Conservation (phyloP, 2,329 filamentous ascomycete genomes). For the Phaeoacremonium minimum region DNA sequence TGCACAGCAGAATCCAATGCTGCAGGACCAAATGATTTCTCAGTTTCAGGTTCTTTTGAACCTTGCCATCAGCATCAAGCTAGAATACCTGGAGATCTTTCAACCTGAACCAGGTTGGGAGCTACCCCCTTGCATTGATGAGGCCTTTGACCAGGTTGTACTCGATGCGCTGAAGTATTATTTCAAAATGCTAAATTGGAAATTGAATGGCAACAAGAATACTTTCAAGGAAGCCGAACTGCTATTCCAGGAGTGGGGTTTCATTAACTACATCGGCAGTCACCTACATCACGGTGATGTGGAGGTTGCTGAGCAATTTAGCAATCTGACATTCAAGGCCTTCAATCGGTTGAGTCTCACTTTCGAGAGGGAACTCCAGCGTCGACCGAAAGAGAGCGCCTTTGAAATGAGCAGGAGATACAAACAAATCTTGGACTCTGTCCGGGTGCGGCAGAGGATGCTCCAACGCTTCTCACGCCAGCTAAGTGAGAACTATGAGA, state of each 20-base stretch:
- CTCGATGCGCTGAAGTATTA: conserved; percentile 94
- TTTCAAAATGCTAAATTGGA: conserved; percentile 98
- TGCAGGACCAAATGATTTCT: conserved; percentile 96
- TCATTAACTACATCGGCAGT: conserved; percentile 88
- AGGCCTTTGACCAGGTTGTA: conserved; percentile 89
- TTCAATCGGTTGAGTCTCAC: conserved; percentile 82
- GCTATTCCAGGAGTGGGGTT: conserved; percentile 95
- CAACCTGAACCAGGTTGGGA: conserved; percentile 92
- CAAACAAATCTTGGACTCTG: conserved; percentile 91
- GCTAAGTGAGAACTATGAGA: conserved; percentile 90
- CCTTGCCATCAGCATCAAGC: conserved; percentile 88
- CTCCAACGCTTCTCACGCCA: conserved; percentile 92
- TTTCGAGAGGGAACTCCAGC: conserved; percentile 86
- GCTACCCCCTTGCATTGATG: conserved; percentile 90
- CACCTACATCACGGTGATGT: conserved; percentile 92
- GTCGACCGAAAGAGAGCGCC: conserved; percentile 76
- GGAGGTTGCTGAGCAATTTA: conserved; percentile 97
- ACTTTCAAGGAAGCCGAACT: conserved; percentile 99
- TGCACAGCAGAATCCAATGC: conserved; percentile 84
- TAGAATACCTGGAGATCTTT: conserved; percentile 78
- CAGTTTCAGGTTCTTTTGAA: conserved; percentile 93
- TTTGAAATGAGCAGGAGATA: conserved; percentile 95
- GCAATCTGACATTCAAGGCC: conserved; percentile 87
- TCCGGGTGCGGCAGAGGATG: conserved; percentile 92
- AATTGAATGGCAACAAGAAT: conserved; percentile 94